Percentiles rank a stretch among this genome's conserved stretches.
These are phyloP conservation scores for Aspergillus taichungensis DNA, from an alignment of 495 filamentous ascomycete genomes.

Conservation along the genomic window DNA sequence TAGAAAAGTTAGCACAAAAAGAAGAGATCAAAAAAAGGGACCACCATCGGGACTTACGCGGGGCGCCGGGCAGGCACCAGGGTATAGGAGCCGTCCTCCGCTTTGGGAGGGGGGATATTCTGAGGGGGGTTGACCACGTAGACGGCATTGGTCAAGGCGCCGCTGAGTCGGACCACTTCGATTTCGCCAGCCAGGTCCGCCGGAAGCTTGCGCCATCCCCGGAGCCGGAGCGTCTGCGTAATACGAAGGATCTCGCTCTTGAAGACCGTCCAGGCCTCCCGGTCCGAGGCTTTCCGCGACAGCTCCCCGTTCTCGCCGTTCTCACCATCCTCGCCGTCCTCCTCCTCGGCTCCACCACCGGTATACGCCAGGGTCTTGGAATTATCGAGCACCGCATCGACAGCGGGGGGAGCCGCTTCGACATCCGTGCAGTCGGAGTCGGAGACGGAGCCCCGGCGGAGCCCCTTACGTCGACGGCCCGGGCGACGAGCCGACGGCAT, in stretches of 20 bases:
- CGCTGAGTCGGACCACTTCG: slow-evolving; percentile 76
- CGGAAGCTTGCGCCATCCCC: slow-evolving; percentile 80
- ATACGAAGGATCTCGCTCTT: slow-evolving; percentile 85
- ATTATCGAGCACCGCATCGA: slow-evolving; percentile 78
- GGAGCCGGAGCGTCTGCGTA: slow-evolving; percentile 78
- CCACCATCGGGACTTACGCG: slow-evolving; percentile 31
- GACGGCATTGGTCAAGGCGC: slow-evolving; percentile 90
- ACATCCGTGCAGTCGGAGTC: slow-evolving; percentile 74
- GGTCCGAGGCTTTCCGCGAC: slow-evolving; percentile 50
- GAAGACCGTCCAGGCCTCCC: slow-evolving; percentile 67
- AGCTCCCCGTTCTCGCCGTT: slow-evolving; percentile 21
- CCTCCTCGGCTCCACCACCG: slow-evolving; percentile 46
- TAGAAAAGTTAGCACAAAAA: slow-evolving; percentile 18
- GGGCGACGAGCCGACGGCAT: slow-evolving; percentile 27
- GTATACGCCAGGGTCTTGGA: slow-evolving; percentile 74
- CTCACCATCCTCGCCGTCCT: slow-evolving; percentile 28
- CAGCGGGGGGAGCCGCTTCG: slow-evolving; percentile 63
- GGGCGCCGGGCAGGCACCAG: slow-evolving; percentile 41
- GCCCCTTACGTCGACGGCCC: slow-evolving; percentile 22
- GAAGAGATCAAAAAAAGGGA: not conserved
- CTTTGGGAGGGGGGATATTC: slow-evolving; percentile 33
- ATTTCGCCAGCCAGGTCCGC: slow-evolving; percentile 64
- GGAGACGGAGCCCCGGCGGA: slow-evolving; percentile 45
- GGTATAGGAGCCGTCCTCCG: slow-evolving; percentile 26
- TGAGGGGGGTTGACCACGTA: slow-evolving; percentile 84